Base-by-base conservation (phyloP, 192 early-diverging fungal species). In the Coemansia sp. region DNA sequence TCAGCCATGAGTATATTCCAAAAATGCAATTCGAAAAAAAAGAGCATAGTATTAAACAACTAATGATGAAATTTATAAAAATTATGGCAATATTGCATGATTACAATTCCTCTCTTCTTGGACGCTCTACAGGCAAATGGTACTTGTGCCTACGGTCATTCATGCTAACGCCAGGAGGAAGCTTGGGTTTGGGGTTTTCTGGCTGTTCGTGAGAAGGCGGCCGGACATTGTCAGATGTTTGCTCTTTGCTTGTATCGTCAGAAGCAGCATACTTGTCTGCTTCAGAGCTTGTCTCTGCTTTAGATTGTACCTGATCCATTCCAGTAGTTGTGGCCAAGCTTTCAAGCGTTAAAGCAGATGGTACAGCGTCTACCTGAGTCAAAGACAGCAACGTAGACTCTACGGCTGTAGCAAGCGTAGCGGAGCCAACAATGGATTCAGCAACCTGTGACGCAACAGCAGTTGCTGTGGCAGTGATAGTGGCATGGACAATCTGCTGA, bases 1-100 rank as follows among this genome's bases (percentile, higher is more conserved):
- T 67, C 64, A 2, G 57, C 26, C 68, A 75, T 75, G 8, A 13
- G n/a, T n/a, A 31, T 31, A 31, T 31, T 31, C 30, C 30, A 31
- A 31, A 31, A 31, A 31, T 38, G 30, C 30, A 31, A 31, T 31
- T 31, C 3, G 6, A 31, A 31, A 31, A 31, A 31, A 31, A 31
- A 6, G 6, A 31, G 30, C 30, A 31, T 6, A 31, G 3, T 31
- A 31, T 31, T 31, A 31, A 31, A 31, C 30, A 31, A 6, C 30
- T 31, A 31, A 31, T 31, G 30, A 31, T 31, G 6, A 31, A 31
- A 31, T 31, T n/a, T n/a, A n/a, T 31, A 31, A 31, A 31, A 31
- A 6, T 31, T 31, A 31, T 31, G 30, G 30, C 30, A 31, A 31
- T 47, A 16, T n/a, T 41, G 4, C 26, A 26, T 47, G 45, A 30